Base-by-base conservation (phyloP, 1,139 yeast species). In the Taphrina pruni region DNA sequence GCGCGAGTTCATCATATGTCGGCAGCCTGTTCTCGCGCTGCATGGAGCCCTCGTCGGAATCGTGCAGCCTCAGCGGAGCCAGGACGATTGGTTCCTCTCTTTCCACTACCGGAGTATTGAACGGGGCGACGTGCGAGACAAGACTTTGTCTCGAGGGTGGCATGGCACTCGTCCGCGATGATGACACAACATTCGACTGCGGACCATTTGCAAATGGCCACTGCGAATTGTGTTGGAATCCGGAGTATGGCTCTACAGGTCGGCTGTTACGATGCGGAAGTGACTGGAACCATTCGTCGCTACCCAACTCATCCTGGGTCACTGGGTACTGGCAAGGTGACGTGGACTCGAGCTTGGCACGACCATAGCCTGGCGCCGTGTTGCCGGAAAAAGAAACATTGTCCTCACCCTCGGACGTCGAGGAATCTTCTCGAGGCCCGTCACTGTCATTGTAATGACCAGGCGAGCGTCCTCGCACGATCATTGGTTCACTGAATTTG, bases 391-490 rank as follows among this genome's bases (percentile, higher is more conserved):
- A 50, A 9, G 36, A 50, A 9, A 35, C 36, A 21, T 35, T 50
- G 4, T 50, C 54, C 21, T 50, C 54, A 35, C 36, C 6, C 7
- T 50, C 54, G n/a, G 54, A 50, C 36, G 54, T 8, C 20, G 54
- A 50, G 32, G 32, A 2, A n/a, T 35, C 21, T 2, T 50, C 54
- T 50, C n/a, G 54, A 26, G 54, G 54, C 6, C 54, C 54, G 20
- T 50, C 54, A 7, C 54, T 50, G 58, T 65, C 69, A 45, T 57
- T 60, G 52, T 65, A 65, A 43, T 65, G 69, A 5, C 69, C 69
- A 8, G 69, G 69, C 6, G 65, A 58, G 7, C 69, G 64, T 14
- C 69, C 69, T 21, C 69, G 64, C 20, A 65, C 69, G 36, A 65
- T 60, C 52, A 65, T 41, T 11, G 69, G 69, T 6, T 58, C 65